phyloP scores from a whole-genome alignment of 768 basidiomycete species.

The Filobasidium floriforme region DNA sequence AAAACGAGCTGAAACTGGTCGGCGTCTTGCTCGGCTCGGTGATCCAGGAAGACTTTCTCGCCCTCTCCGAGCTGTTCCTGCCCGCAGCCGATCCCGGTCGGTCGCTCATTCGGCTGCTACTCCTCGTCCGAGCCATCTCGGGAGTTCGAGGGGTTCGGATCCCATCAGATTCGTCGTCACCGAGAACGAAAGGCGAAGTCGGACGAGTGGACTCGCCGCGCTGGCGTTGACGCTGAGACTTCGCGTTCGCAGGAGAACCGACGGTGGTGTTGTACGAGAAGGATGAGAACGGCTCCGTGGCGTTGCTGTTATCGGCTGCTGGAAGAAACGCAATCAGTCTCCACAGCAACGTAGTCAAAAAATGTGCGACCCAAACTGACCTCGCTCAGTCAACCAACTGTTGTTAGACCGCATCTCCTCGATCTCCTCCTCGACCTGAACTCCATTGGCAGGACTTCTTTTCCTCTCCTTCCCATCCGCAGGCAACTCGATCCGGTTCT shows the following conservation, averaged over 20 bases:
- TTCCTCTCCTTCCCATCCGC: neutral
- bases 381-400: constrained; percentile 7
- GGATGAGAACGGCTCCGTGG: constrained; percentile 8
- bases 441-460: constrained; percentile 3
- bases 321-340: neutral
- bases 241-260: neutral
- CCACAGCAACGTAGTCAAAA: neutral
- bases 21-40: constrained; percentile 17
- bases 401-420: neutral
- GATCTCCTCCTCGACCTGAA: neutral
- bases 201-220: constrained; percentile 5
- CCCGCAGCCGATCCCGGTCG: neutral
- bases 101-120: neutral
- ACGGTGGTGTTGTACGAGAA: constrained; percentile 15
- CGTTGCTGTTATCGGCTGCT: neutral
- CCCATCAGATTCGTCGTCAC: neutral
- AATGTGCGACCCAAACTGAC: neutral
- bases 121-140: neutral
- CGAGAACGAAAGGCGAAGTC: constrained; percentile 8
- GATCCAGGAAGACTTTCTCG: constrained; percentile 16
- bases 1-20: constrained; percentile 9
- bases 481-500: neutral
- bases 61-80: neutral
- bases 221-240: neutral
- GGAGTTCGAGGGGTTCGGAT: neutral